phyloP scores from a whole-genome alignment of 1,139 yeast genomes.

The Zygoascus hellenicus region DNA sequence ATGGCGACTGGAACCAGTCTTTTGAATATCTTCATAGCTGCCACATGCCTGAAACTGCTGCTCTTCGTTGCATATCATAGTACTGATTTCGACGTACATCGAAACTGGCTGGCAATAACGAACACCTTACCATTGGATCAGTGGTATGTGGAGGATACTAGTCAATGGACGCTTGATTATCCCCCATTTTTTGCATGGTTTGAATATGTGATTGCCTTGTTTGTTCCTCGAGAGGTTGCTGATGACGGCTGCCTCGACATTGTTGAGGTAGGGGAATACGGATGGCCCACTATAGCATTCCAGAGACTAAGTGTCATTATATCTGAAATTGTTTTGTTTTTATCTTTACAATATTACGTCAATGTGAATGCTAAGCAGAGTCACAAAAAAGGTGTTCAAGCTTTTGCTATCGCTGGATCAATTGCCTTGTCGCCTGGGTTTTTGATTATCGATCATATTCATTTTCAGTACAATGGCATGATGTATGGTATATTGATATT shows the following conservation, averaged over 20 bases:
- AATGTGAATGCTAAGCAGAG: slow-evolving; percentile 43
- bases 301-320: slow-evolving; percentile 76
- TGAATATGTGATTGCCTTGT: slow-evolving; percentile 69
- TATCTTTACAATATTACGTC: slow-evolving; percentile 66
- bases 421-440: slow-evolving; percentile 85
- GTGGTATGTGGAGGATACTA: slow-evolving; percentile 83
- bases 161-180: slow-evolving; percentile 94
- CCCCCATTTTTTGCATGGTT: slow-evolving; percentile 98
- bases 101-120: slow-evolving; percentile 95
- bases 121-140: slow-evolving; percentile 62
- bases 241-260: slow-evolving; percentile 77
- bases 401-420: slow-evolving; percentile 76
- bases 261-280: slow-evolving; percentile 58
- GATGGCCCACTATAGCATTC: slow-evolving; percentile 71
- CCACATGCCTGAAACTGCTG: slow-evolving; percentile 51
- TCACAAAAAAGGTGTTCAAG: slow-evolving; percentile 35
- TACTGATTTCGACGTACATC: slow-evolving; percentile 94
- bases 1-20: slow-evolving; percentile 36
- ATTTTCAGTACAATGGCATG: slow-evolving; percentile 92
- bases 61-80: slow-evolving; percentile 51
- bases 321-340: slow-evolving; percentile 68
- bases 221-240: slow-evolving; percentile 58
- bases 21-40: slow-evolving; percentile 62
- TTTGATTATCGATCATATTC: slow-evolving; percentile 83
- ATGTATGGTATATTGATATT: slow-evolving; percentile 77